phyloP scores from a whole-genome alignment of 768 basidiomycete genomes.

The Phanerochaete carnosa region DNA sequence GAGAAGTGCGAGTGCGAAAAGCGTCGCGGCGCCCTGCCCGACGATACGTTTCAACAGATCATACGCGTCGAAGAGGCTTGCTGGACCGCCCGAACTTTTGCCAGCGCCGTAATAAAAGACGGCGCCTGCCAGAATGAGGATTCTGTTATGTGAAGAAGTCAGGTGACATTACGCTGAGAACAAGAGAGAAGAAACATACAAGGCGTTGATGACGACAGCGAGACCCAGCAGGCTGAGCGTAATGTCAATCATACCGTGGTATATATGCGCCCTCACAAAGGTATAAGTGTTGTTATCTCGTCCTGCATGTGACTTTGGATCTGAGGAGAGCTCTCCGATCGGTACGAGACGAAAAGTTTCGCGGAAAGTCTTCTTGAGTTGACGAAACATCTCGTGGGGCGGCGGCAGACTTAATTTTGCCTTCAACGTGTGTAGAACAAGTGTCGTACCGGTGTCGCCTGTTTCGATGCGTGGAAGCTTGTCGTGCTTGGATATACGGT shows the following conservation, averaged over 20 bases:
- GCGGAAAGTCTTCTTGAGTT: slow-evolving; percentile 2
- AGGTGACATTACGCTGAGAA: neutral
- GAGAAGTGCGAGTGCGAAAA: slow-evolving; percentile 86
- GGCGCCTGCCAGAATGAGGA: slow-evolving; percentile 77
- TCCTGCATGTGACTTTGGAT: slow-evolving; percentile 40
- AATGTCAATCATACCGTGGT: slow-evolving; percentile 46
- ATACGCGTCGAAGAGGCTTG: slow-evolving; percentile 84
- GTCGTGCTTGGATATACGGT: slow-evolving; percentile 46
- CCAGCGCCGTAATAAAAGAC: slow-evolving; percentile 66
- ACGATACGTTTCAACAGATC: slow-evolving; percentile 63
- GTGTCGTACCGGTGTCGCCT: slow-evolving; percentile 5
- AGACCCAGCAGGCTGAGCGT: slow-evolving; percentile 67
- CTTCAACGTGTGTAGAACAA: neutral
- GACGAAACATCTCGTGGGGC: neutral
- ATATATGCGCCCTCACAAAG: slow-evolving; percentile 38
- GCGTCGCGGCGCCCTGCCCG: slow-evolving; percentile 73
- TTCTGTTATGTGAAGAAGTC: slow-evolving; percentile 38
- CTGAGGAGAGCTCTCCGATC: slow-evolving; percentile 26
- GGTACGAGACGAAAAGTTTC: slow-evolving; percentile 23
- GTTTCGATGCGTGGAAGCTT: slow-evolving; percentile 12
- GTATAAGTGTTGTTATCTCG: slow-evolving; percentile 30
- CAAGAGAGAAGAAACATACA: slow-evolving; percentile 42
- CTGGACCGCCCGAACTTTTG: slow-evolving; percentile 43
- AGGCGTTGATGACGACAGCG: slow-evolving; percentile 84
- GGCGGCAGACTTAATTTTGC: neutral